Evolutionary conservation across 495 filamentous ascomycete genomes (phyloP).

Genomic region (Aspergillus ellipticus): DNA sequence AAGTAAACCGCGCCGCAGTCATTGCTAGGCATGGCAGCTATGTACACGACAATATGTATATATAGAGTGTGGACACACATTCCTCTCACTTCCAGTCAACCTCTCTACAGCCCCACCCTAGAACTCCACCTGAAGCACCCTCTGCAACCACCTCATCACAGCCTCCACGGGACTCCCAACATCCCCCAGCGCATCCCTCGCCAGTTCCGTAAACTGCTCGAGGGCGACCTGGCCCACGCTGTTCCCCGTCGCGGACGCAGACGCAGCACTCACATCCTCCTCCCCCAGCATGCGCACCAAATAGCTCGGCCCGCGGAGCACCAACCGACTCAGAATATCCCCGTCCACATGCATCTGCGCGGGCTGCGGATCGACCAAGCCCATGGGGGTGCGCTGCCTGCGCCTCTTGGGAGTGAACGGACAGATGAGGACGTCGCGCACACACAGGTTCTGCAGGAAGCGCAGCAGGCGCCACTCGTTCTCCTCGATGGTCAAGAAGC

Average conservation of each 20-base stretch:
- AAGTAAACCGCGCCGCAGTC: no score
- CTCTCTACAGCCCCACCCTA: no score
- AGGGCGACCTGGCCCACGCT: conserved; percentile 15
- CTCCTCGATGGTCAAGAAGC: conserved; percentile 53
- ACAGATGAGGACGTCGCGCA: conserved; percentile 34
- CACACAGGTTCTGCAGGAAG: conserved; percentile 59
- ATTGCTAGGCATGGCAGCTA: no score
- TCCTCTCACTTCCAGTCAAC: no score
- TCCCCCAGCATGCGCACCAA: conserved; percentile 36
- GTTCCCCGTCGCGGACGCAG: conserved; percentile 5
- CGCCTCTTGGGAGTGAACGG: conserved; percentile 31
- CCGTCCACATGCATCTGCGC: conserved; percentile 63
- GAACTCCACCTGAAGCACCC: conserved; percentile 23
- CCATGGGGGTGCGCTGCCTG: conserved; percentile 22
- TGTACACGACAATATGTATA: no score
- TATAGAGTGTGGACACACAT: no score
- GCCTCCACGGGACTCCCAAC: conserved; percentile 16
- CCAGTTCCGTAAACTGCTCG: conserved; percentile 28
- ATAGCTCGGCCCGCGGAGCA: conserved; percentile 42
- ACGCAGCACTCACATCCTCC: conserved; percentile 15
- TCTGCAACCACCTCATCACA: conserved; percentile 32
- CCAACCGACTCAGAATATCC: conserved; percentile 56
- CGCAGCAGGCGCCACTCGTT: conserved; percentile 57
- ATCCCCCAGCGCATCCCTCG: conserved; percentile 23
- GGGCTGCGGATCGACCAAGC: conserved; percentile 29